Evolutionary conservation across 1,284 basidiomycete species (phyloP).

Genomic region (Waitea zeae): DNA sequence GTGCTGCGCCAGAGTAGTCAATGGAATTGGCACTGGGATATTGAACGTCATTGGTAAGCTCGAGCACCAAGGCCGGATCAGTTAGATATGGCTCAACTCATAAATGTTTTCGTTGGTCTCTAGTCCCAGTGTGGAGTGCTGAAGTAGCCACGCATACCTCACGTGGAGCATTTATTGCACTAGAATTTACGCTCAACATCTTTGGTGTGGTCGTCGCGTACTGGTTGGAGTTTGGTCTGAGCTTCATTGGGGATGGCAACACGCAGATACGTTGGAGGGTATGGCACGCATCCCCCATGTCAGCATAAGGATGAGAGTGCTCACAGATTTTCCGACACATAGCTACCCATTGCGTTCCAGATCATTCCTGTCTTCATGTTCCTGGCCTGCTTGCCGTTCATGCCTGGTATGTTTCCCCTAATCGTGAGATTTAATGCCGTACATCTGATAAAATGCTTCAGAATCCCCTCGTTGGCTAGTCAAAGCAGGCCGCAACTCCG

Average conservation of each 20-base stretch:
- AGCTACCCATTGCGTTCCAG: slow-evolving; percentile 31
- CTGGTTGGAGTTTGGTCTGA: slow-evolving; percentile 34
- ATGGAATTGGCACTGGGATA: slow-evolving; percentile 32
- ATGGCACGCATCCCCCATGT: too few species aligned
- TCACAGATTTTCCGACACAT: slow-evolving; percentile 6
- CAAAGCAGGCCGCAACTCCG: slow-evolving; percentile 27
- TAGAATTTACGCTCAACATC: slow-evolving; percentile 24
- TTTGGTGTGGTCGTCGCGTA: slow-evolving; percentile 36
- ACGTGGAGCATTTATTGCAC: slow-evolving; percentile 19
- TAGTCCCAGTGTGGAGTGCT: slow-evolving; percentile 33
- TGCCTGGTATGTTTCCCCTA: too few species aligned
- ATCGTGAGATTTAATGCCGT: too few species aligned
- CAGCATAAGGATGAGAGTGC: too few species aligned
- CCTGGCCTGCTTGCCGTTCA: slow-evolving; percentile 14
- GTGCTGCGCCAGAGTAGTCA: slow-evolving; percentile 30
- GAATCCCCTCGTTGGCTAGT: slow-evolving; percentile 42
- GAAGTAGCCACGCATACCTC: slow-evolving; percentile 28
- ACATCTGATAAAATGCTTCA: too few species aligned
- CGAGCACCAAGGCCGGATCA: too few species aligned
- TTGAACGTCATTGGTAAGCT: slow-evolving; percentile 33
- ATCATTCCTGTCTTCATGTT: slow-evolving; percentile 25
- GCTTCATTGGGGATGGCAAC: slow-evolving; percentile 26
- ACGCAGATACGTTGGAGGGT: slow-evolving; percentile 24
- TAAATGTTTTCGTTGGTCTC: too few species aligned
- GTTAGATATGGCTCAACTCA: too few species aligned